Conservation (phyloP, 257 asterid genomes). For the Thymus mandschuricus region DNA sequence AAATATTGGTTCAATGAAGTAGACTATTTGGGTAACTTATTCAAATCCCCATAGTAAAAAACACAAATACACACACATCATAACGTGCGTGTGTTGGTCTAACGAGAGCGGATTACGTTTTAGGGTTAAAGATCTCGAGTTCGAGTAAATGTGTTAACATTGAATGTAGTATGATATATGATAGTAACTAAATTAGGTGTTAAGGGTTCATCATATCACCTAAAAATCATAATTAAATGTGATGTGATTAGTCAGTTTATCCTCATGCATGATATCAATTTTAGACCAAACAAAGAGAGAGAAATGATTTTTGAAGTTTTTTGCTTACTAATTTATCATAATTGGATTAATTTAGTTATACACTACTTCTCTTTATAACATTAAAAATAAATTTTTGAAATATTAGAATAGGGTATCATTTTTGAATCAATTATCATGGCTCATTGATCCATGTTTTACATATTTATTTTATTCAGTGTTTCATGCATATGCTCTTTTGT, state of each 20-base stretch:
- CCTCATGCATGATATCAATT: background rate
- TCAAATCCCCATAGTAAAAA: background rate
- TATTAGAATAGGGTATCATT: background rate
- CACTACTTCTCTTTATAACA: too few relatives aligned
- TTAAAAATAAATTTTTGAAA: background rate
- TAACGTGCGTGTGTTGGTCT: too few relatives aligned
- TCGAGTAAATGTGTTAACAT: too few relatives aligned
- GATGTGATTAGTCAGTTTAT: background rate
- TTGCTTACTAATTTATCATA: background rate
- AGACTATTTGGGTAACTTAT: background rate
- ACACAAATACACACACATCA: too few relatives aligned
- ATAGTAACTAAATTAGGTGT: background rate
- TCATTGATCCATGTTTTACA: too few relatives aligned
- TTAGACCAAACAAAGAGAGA: background rate
- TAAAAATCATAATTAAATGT: conserved; percentile 8
- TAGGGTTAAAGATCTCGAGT: too few relatives aligned
- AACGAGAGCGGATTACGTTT: too few relatives aligned
- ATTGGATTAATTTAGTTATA: background rate
- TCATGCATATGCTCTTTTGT: too few relatives aligned
- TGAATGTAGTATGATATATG: background rate
- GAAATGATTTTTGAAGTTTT: too few relatives aligned
- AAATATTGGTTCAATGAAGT: background rate
- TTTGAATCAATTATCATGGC: too few relatives aligned
- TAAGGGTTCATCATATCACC: background rate
- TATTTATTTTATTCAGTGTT: too few relatives aligned